Conservation (phyloP, 805 yeast species). For the Candida vaughaniae region DNA sequence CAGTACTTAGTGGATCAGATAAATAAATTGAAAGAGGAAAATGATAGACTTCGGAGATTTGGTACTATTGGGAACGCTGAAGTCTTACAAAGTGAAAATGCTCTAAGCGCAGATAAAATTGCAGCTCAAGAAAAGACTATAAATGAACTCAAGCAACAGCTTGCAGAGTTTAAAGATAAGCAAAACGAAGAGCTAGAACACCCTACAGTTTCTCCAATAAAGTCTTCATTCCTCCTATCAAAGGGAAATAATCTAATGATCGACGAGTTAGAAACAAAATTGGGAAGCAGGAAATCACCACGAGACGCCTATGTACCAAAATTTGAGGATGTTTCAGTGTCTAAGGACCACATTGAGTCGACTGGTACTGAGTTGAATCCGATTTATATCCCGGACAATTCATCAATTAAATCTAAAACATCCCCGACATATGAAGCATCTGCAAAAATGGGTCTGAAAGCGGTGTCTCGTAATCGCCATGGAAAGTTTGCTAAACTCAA, state of each 20-base stretch:
- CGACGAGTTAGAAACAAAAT: constrained; percentile 15
- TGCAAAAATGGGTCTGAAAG: too few relatives aligned
- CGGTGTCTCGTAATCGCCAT: too few relatives aligned
- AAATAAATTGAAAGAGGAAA: constrained; percentile 16
- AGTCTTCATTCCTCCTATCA: constrained; percentile 7
- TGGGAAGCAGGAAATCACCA: constrained; percentile 6
- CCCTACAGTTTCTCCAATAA: constrained; percentile 16
- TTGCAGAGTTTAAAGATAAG: constrained; percentile 20
- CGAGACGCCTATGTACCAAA: too few relatives aligned
- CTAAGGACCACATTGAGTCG: not conserved
- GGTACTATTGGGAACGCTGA: constrained; percentile 23
- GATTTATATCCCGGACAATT: constrained; percentile 2
- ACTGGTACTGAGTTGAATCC: constrained; percentile 4
- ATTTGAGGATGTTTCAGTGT: too few relatives aligned
- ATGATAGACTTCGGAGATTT: constrained; percentile 20
- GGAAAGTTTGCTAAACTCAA: constrained; percentile 4
- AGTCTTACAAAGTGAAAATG: constrained; percentile 22
- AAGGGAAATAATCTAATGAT: constrained; percentile 13
- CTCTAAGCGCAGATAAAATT: constrained; percentile 19
- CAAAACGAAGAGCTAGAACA: constrained; percentile 4
- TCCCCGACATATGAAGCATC: too few relatives aligned
- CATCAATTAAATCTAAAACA: not conserved
- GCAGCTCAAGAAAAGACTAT: constrained; percentile 26
- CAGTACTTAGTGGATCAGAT: constrained; percentile 20
- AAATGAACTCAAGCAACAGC: constrained; percentile 21